phyloP scores from a whole-genome alignment of 495 filamentous ascomycete species.

The Trichoderma erinaceum region DNA sequence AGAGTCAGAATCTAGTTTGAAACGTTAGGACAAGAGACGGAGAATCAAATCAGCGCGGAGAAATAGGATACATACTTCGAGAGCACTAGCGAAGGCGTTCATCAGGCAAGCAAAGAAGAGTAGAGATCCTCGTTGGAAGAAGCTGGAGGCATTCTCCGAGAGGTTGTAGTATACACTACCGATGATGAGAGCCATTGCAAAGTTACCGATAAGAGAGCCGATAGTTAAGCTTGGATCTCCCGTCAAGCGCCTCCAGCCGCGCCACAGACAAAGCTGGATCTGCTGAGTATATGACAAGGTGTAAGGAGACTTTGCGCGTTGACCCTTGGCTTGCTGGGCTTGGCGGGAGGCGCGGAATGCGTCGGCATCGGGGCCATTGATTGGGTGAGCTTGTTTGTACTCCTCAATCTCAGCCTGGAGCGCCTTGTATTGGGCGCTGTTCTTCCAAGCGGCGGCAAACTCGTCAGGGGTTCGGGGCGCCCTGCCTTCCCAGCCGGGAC shows the following conservation, averaged over 20 bases:
- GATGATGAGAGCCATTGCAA: conserved; percentile 69
- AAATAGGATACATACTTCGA: conserved; percentile 50
- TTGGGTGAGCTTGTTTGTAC: conserved; percentile 57
- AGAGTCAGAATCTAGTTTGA: conserved; percentile 62
- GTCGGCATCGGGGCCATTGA: conserved; percentile 58
- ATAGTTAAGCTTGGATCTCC: conserved; percentile 70
- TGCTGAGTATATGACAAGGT: conserved; percentile 70
- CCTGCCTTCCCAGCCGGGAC: conserved; percentile 56
- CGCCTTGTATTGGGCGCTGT: conserved; percentile 58
- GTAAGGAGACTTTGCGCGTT: conserved; percentile 63
- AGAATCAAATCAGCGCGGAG: background rate
- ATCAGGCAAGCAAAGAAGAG: conserved; percentile 85
- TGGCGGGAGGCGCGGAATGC: conserved; percentile 62
- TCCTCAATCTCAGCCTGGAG: conserved; percentile 66
- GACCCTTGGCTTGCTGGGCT: conserved; percentile 58
- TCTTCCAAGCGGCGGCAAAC: conserved; percentile 68
- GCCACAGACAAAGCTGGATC: conserved; percentile 62
- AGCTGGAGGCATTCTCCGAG: conserved; percentile 52
- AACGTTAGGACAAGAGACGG: background rate
- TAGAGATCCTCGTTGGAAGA: conserved; percentile 74
- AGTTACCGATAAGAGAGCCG: conserved; percentile 65
- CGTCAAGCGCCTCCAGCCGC: conserved; percentile 63
- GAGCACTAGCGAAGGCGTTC: conserved; percentile 72
- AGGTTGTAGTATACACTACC: conserved; percentile 79
- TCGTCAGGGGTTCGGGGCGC: conserved; percentile 71